Percentiles rank a stretch among this genome's conserved stretches.
Evolutionary conservation across 192 early-diverging fungal genomes (phyloP).

Genomic region (Backusella tarrabulga): DNA sequence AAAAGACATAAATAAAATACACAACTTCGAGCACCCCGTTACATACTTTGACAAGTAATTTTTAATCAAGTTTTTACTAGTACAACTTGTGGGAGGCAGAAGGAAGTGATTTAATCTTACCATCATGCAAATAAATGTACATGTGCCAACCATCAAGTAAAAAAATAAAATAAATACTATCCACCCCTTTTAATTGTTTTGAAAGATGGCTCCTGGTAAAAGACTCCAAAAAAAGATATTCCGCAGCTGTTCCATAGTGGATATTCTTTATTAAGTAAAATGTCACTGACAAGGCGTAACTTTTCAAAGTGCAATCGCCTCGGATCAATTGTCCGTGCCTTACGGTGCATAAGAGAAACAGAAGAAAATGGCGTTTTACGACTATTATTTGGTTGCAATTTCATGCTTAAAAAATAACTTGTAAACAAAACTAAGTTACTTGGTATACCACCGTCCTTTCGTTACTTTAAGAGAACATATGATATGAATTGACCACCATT

Average conservation of each 20-base stretch:
- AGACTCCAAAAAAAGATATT: not conserved
- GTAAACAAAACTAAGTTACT: not conserved
- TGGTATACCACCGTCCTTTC: not conserved
- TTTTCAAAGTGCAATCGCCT: not conserved
- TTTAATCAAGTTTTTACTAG: not conserved
- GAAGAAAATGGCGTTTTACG: slow-evolving; percentile 2
- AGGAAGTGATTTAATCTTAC: not conserved
- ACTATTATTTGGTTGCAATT: not conserved
- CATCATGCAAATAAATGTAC: not conserved
- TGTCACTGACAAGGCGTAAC: not conserved
- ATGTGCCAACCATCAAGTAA: not conserved
- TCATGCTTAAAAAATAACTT: not conserved
- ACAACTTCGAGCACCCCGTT: not conserved
- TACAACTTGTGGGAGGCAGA: not conserved
- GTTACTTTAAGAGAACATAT: not conserved
- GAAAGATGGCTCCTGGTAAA: not conserved
- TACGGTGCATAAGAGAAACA: not conserved
- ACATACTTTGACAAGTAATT: not conserved
- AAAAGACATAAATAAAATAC: not conserved
- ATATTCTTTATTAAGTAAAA: not conserved
- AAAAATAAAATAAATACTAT: not conserved
- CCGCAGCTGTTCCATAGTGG: not conserved
- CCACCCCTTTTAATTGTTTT: not conserved
- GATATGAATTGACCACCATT: not conserved
- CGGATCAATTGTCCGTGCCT: slow-evolving; percentile 9